Evolutionary conservation across 768 basidiomycete genomes (phyloP).

Genomic region (Dioszegia hungarica): DNA sequence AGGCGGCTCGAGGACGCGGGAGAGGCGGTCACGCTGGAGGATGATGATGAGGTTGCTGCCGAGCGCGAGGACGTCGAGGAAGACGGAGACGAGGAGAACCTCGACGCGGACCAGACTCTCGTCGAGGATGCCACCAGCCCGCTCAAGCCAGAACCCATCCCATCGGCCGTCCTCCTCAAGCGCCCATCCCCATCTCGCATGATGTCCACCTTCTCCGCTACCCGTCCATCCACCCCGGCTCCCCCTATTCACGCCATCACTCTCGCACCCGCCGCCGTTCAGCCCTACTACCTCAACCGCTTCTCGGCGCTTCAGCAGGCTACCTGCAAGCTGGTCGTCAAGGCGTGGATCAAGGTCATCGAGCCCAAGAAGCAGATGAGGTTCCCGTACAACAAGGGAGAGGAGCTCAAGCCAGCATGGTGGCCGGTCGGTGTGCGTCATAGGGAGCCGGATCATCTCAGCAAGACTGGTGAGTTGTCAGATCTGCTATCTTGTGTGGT

Average conservation of each 20-base stretch:
- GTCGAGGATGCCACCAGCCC: conserved; percentile 36
- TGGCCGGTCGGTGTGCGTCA: conserved; percentile 51
- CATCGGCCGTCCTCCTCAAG: conserved; percentile 5
- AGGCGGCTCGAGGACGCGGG: conserved; percentile 34
- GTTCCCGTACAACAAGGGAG: conserved; percentile 51
- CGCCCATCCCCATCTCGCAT: conserved; percentile 17
- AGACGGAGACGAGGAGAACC: conserved; percentile 17
- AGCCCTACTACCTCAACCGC: conserved; percentile 40
- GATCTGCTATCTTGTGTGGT: not conserved
- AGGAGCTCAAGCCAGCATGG: conserved; percentile 49
- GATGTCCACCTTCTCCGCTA: conserved; percentile 30
- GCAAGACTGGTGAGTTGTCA: conserved; percentile 46
- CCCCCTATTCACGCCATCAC: conserved; percentile 29
- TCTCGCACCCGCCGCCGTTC: conserved; percentile 33
- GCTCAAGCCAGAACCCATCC: conserved; percentile 4
- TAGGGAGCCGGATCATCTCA: conserved; percentile 51
- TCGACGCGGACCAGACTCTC: conserved; percentile 36
- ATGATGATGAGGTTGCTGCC: conserved; percentile 10
- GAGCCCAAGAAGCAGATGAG: conserved; percentile 51
- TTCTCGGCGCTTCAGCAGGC: conserved; percentile 46
- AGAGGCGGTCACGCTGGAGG: conserved; percentile 21
- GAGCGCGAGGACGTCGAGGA: conserved; percentile 22
- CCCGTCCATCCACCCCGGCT: conserved; percentile 20
- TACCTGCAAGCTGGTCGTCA: conserved; percentile 49
- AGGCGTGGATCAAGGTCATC: conserved; percentile 52